Percentiles rank a stretch among this genome's conserved stretches.
Conservation (phyloP, 805 yeast genomes). For the Aciculoconidium aculeatum region DNA sequence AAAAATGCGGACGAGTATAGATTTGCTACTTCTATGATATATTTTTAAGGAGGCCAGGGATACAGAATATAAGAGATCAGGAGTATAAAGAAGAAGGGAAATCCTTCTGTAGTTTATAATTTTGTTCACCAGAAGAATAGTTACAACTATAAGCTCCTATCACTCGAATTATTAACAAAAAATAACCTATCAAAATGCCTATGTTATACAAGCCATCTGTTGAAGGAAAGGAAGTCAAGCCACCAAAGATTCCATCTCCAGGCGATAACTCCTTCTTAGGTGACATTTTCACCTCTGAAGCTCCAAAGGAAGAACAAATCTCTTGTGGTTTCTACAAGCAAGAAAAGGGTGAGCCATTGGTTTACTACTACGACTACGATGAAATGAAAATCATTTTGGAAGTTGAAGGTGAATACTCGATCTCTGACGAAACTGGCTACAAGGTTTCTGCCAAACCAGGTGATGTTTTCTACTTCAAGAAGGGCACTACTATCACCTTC, state of each 20-base stretch:
- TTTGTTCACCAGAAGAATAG: slow-evolving; percentile 1
- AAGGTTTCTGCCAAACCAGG: slow-evolving; percentile 55
- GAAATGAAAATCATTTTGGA: slow-evolving; percentile 68
- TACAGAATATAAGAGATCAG: too few species aligned
- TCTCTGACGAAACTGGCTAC: slow-evolving; percentile 60
- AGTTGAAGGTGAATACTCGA: slow-evolving; percentile 58
- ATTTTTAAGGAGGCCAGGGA: too few species aligned
- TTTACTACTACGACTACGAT: slow-evolving; percentile 49
- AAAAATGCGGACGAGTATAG: too few species aligned
- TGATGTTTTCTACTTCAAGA: slow-evolving; percentile 60
- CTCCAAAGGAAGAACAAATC: slow-evolving; percentile 54
- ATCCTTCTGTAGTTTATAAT: not conserved
- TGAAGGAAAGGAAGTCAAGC: slow-evolving; percentile 48
- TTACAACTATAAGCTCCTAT: not conserved
- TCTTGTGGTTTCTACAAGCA: slow-evolving; percentile 67
- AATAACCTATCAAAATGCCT: slow-evolving; percentile 37
- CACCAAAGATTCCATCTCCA: slow-evolving; percentile 57
- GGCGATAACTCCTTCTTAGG: slow-evolving; percentile 67
- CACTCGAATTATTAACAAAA: not conserved
- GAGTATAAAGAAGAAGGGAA: not conserved
- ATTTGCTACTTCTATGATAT: too few species aligned
- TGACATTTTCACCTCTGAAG: slow-evolving; percentile 57
- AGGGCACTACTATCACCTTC: slow-evolving; percentile 58
- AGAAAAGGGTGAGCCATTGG: slow-evolving; percentile 62
- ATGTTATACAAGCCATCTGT: slow-evolving; percentile 47